phyloP scores from a whole-genome alignment of 148 eudicot genomes.

The Fagopyrum tataricum region DNA sequence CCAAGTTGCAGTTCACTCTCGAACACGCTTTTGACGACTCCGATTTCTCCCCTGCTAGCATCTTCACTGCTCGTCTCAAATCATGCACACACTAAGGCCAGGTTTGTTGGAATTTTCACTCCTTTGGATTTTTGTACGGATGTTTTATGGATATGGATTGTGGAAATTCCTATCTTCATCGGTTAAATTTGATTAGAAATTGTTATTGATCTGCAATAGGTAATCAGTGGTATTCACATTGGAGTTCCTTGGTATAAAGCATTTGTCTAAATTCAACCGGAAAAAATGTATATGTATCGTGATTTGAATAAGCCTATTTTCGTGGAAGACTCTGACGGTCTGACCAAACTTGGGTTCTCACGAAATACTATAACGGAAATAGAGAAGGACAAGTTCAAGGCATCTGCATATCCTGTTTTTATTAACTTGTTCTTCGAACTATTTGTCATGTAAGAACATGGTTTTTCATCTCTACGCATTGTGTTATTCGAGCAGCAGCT shows the following conservation, averaged over 20 bases:
- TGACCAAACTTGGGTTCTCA: conserved; percentile 70
- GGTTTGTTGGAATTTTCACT: conserved; percentile 29
- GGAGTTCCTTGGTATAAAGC: not conserved
- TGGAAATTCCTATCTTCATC: too few species aligned
- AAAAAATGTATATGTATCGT: not conserved
- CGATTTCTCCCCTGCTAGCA: conserved; percentile 59
- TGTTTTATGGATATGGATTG: too few species aligned
- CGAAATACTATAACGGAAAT: conserved; percentile 50
- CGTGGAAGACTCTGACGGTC: conserved; percentile 63
- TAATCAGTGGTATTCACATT: not conserved
- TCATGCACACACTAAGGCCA: conserved; percentile 68
- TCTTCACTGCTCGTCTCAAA: conserved; percentile 80
- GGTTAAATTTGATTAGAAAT: too few species aligned
- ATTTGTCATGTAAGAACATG: not conserved
- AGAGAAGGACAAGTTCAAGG: conserved; percentile 70
- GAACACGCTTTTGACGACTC: conserved; percentile 86
- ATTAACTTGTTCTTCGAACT: not conserved
- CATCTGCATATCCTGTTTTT: conserved; percentile 19
- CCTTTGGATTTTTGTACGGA: too few species aligned
- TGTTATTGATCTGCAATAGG: not conserved
- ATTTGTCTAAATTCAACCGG: not conserved
- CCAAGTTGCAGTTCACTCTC: conserved; percentile 62
- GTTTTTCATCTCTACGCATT: conserved; percentile 5
- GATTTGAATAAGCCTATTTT: not conserved
- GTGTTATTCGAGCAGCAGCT: conserved; percentile 38